These are phyloP conservation scores for Phylloporus rhodoxanthus DNA, from an alignment of 768 basidiomycete species.

Conservation along the genomic window DNA sequence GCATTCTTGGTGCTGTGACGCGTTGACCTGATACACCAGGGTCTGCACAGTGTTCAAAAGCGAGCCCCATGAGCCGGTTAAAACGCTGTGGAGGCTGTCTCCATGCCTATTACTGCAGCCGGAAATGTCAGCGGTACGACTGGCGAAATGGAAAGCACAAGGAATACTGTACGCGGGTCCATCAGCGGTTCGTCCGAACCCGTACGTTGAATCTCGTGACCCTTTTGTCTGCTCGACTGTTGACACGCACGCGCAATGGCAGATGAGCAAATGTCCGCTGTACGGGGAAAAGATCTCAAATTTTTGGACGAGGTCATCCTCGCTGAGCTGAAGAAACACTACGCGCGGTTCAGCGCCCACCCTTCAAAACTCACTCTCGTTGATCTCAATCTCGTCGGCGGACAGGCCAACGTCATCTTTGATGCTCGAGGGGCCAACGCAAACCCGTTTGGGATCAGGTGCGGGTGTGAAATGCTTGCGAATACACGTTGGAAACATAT, in stretches of 20 bases:
- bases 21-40: background rate
- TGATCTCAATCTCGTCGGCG: conserved; percentile 21
- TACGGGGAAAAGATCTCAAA: conserved; percentile 22
- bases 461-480: conserved; percentile 20
- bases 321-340: conserved; percentile 21
- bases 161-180: conserved; percentile 20
- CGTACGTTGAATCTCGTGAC: conserved; percentile 8
- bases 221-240: background rate
- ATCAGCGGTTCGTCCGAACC: conserved; percentile 14
- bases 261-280: conserved; percentile 22
- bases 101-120: conserved; percentile 28
- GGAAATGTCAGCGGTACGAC: conserved; percentile 23
- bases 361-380: conserved; percentile 19
- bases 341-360: conserved; percentile 5
- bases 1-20: background rate
- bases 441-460: conserved; percentile 24
- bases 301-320: conserved; percentile 26
- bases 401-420: conserved; percentile 10
- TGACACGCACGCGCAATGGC: background rate
- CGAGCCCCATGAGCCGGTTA: conserved; percentile 11
- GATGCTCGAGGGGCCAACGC: conserved; percentile 17
- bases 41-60: conserved; percentile 18
- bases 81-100: conserved; percentile 25
- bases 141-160: conserved; percentile 27
- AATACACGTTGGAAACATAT: conserved; percentile 23